Conservation (phyloP, 805 yeast species). For the Candida gorgasii region DNA sequence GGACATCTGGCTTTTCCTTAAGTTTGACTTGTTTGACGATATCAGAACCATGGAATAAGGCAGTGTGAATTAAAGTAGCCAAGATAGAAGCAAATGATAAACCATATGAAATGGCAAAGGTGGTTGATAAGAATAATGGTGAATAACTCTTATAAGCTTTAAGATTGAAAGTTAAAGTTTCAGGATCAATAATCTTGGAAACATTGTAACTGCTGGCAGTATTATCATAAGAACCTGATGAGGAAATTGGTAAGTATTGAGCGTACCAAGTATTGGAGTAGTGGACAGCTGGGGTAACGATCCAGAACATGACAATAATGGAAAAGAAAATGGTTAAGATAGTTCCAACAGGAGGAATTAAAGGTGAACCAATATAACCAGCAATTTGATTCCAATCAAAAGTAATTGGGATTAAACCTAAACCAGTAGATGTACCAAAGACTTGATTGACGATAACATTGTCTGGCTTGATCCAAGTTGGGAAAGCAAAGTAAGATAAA, state of each 20-base stretch:
- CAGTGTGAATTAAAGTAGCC: conserved; percentile 59
- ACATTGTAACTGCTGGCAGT: conserved; percentile 53
- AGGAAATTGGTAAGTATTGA: conserved; percentile 55
- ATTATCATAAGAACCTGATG: conserved; percentile 50
- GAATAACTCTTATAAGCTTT: conserved; percentile 57
- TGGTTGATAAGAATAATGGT: conserved; percentile 60
- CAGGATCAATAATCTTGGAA: conserved; percentile 43
- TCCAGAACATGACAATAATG: conserved; percentile 46
- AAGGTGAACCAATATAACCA: conserved; percentile 58
- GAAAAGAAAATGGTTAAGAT: conserved; percentile 22
- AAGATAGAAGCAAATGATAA: conserved; percentile 59
- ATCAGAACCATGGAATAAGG: conserved; percentile 57
- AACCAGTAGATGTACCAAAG: conserved; percentile 62
- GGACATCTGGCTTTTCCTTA: conserved; percentile 33
- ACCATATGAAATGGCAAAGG: conserved; percentile 62
- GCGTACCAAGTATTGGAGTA: conserved; percentile 60
- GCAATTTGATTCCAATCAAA: conserved; percentile 49
- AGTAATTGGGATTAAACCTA: conserved; percentile 60
- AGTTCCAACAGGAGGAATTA: conserved; percentile 58
- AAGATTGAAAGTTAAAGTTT: conserved; percentile 40
- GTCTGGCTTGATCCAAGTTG: conserved; percentile 65
- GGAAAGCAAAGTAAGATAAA: conserved; percentile 60
- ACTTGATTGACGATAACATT: conserved; percentile 62
- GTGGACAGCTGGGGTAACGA: conserved; percentile 56
- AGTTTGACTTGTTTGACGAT: conserved; percentile 33